phyloP scores from a whole-genome alignment of 306 rosid genomes.

The Sechiopsis laciniata region DNA sequence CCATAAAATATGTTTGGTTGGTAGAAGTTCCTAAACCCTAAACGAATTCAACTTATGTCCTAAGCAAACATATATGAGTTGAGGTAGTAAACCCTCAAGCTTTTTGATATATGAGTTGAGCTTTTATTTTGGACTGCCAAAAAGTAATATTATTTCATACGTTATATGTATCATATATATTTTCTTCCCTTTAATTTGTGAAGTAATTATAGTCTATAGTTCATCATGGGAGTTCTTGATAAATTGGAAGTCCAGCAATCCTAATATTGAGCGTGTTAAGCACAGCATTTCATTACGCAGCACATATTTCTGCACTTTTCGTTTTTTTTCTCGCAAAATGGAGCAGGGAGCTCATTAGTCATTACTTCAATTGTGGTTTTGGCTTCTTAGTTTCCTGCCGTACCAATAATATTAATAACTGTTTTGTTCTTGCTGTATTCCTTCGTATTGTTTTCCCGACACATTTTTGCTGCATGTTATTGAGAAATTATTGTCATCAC shows the following conservation, averaged over 20 bases:
- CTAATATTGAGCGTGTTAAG: not conserved
- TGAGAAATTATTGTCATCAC: not conserved
- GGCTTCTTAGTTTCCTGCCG: not conserved
- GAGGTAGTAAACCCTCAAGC: not conserved
- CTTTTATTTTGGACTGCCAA: not conserved
- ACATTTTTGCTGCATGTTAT: not conserved
- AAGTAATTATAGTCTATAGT: too few relatives aligned
- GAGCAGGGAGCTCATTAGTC: constrained; percentile 8
- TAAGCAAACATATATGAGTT: not conserved
- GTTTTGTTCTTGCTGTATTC: not conserved
- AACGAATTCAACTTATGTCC: not conserved
- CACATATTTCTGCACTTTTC: not conserved
- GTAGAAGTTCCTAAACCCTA: not conserved
- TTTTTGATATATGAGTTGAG: not conserved
- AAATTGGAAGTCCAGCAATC: not conserved
- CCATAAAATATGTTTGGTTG: not conserved
- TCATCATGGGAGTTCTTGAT: constrained; percentile 7
- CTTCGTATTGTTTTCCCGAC: not conserved
- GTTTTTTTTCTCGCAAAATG: not conserved
- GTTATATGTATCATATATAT: not conserved
- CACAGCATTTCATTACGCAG: constrained; percentile 3
- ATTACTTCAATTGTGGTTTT: not conserved
- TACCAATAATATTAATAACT: not conserved
- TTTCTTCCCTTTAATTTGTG: not conserved
- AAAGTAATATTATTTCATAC: not conserved